Evolutionary conservation across 108 stramenopile species (phyloP).

Genomic region (Nitzschia palea): DNA sequence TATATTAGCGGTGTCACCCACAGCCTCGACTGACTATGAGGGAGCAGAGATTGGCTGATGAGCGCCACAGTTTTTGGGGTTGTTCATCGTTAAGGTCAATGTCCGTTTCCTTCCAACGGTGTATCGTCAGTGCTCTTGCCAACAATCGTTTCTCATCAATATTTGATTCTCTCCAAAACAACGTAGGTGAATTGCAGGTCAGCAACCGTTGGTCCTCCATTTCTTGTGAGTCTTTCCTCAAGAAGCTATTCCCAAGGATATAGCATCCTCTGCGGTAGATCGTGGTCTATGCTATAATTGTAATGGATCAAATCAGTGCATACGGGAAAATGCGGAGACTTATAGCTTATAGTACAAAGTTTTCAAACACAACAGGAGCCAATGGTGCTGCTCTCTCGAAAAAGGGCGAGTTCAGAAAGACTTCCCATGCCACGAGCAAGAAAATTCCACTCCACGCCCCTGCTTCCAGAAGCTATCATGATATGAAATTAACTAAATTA

Average conservation of each 20-base stretch:
- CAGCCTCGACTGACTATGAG: conserved; percentile 9
- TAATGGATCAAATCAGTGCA: too few relatives aligned
- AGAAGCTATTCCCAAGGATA: too few relatives aligned
- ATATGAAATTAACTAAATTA: background rate
- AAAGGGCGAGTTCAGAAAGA: conserved; percentile 88
- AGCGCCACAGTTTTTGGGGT: conserved; percentile 30
- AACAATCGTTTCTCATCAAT: conserved; percentile 15
- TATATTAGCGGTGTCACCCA: conserved; percentile 30
- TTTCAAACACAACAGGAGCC: conserved; percentile 74
- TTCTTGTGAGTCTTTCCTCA: too few relatives aligned
- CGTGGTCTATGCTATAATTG: too few relatives aligned
- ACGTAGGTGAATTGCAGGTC: too few relatives aligned
- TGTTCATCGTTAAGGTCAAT: conserved; percentile 4
- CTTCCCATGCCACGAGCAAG: conserved; percentile 77
- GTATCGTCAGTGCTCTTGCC: conserved; percentile 32
- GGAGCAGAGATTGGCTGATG: conserved; percentile 15
- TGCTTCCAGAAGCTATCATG: conserved; percentile 10
- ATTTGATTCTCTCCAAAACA: conserved; percentile 1
- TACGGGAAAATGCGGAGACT: too few relatives aligned
- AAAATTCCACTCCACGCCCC: conserved; percentile 81
- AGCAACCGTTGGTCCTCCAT: too few relatives aligned
- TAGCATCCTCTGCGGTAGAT: too few relatives aligned
- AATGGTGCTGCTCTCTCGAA: conserved; percentile 82
- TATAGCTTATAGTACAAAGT: too few relatives aligned
- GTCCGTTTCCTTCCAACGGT: conserved; percentile 23